Evolutionary conservation across 2,329 filamentous ascomycete species (phyloP).

Genomic region (Ophiostoma fasciatum): DNA sequence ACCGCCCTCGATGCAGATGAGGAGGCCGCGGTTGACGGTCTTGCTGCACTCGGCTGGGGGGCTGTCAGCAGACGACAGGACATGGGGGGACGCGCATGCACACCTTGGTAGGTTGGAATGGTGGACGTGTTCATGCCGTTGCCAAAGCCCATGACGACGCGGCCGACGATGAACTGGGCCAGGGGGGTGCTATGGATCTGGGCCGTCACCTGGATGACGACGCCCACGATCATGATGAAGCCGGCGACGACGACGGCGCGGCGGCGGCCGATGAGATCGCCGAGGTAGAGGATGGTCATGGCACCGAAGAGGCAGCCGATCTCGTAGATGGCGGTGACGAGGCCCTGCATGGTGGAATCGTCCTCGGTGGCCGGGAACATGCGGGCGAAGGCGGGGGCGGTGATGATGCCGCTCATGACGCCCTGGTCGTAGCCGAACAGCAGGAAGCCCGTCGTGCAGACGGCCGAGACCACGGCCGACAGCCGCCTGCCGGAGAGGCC

Average conservation of each 20-base stretch:
- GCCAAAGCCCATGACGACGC: conserved; percentile 36
- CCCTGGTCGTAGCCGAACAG: conserved; percentile 13
- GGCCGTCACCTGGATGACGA: conserved; percentile 36
- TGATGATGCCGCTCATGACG: conserved; percentile 38
- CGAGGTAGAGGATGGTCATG: conserved; percentile 33
- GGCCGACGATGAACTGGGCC: conserved; percentile 31
- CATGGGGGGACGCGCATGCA: conserved; percentile 3
- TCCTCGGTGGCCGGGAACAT: conserved; percentile 22
- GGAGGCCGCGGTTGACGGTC: conserved; percentile 26
- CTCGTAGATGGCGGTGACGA: conserved; percentile 33
- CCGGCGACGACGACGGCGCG: conserved; percentile 43
- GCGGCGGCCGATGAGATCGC: conserved; percentile 35
- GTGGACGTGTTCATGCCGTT: conserved; percentile 34
- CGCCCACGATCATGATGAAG: conserved; percentile 43
- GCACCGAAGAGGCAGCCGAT: conserved; percentile 30
- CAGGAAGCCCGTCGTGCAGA: conserved; percentile 3
- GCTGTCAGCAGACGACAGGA: conserved; percentile 15
- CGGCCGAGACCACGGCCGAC: conserved; percentile 1
- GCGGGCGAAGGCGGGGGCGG: conserved; percentile 31
- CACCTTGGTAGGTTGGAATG: conserved; percentile 25
- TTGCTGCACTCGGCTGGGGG: conserved; percentile 32
- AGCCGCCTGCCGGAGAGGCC: not conserved
- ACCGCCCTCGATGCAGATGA: conserved; percentile 30
- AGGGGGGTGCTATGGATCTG: conserved; percentile 14
- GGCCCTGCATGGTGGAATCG: conserved; percentile 31